Evolutionary conservation across 495 filamentous ascomycete genomes (phyloP).

Genomic region (Cairneyella variabilis): DNA sequence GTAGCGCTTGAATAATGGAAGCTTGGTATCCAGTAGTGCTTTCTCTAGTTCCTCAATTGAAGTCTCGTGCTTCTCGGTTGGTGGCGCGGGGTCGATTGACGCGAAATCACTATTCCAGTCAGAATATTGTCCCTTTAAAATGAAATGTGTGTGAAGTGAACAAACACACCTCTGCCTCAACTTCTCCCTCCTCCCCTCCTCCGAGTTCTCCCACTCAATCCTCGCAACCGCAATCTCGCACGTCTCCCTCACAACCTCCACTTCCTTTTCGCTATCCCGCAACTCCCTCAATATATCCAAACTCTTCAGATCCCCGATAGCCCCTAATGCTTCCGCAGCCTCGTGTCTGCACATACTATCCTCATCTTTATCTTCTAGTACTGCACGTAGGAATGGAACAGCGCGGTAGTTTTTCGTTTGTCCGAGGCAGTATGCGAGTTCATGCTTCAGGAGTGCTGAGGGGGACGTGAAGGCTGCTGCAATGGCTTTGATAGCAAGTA

Average conservation of each 20-base stretch:
- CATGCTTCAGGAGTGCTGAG: constrained; percentile 88
- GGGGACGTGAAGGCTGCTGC: constrained; percentile 80
- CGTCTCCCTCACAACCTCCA: constrained; percentile 83
- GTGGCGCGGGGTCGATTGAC: constrained; percentile 93
- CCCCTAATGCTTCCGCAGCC: constrained; percentile 91
- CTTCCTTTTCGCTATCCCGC: constrained; percentile 66
- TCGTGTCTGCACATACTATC: constrained; percentile 97
- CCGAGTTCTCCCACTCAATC: constrained; percentile 87
- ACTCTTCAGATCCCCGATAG: constrained; percentile 69
- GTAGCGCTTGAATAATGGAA: constrained; percentile 88
- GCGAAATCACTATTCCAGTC: constrained; percentile 70
- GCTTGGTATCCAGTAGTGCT: constrained; percentile 69
- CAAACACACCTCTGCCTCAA: constrained; percentile 66
- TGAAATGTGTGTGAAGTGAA: neutral
- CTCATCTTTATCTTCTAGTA: constrained; percentile 74
- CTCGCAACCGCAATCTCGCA: constrained; percentile 94
- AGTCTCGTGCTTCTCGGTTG: constrained; percentile 50
- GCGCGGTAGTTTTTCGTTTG: constrained; percentile 77
- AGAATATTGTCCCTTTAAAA: constrained; percentile 2
- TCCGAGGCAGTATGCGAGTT: constrained; percentile 94
- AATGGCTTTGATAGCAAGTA: constrained; percentile 85
- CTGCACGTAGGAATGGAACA: constrained; percentile 65
- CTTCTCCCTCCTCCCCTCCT: constrained; percentile 66
- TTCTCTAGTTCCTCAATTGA: constrained; percentile 72
- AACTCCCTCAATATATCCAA: constrained; percentile 67